These are phyloP conservation scores for Anisodus acutangulus DNA, from an alignment of 257 asterid species.

Conservation along the genomic window DNA sequence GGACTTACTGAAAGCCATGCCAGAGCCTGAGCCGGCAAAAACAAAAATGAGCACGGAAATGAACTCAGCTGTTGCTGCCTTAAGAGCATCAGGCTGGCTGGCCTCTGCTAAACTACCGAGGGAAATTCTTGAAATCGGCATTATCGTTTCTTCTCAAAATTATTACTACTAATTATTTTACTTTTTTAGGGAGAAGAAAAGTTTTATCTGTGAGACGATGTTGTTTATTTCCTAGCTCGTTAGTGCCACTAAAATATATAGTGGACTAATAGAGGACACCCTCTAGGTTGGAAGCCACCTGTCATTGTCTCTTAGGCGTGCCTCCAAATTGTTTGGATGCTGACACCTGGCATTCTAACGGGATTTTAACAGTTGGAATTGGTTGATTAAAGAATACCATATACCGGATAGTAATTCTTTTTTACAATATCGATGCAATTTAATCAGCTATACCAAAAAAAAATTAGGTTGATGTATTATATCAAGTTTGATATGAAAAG, in stretches of 20 bases:
- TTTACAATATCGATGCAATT: too few relatives aligned
- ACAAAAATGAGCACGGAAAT: conserved; percentile 79
- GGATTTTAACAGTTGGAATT: neutral
- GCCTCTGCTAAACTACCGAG: conserved; percentile 71
- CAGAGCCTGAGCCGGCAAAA: conserved; percentile 84
- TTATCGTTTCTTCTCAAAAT: conserved; percentile 29
- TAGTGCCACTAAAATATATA: conserved; percentile 19
- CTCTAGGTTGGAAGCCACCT: conserved; percentile 21
- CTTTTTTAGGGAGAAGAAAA: neutral
- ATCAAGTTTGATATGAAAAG: neutral
- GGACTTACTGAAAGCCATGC: conserved; percentile 81
- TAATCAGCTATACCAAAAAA: neutral
- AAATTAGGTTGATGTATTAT: neutral
- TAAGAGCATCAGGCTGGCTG: conserved; percentile 68
- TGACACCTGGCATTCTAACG: conserved; percentile 47
- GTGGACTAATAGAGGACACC: neutral
- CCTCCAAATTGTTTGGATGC: conserved; percentile 49
- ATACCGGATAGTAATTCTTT: too few relatives aligned
- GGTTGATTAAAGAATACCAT: too few relatives aligned
- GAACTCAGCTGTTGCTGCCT: conserved; percentile 83
- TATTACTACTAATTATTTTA: neutral
- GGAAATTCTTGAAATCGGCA: conserved; percentile 68
- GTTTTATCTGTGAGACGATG: neutral
- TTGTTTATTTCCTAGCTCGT: conserved; percentile 17
- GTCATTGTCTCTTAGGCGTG: conserved; percentile 38